Base-by-base conservation (phyloP, 257 asterid species). In the Fraxinus quadrangulata region DNA sequence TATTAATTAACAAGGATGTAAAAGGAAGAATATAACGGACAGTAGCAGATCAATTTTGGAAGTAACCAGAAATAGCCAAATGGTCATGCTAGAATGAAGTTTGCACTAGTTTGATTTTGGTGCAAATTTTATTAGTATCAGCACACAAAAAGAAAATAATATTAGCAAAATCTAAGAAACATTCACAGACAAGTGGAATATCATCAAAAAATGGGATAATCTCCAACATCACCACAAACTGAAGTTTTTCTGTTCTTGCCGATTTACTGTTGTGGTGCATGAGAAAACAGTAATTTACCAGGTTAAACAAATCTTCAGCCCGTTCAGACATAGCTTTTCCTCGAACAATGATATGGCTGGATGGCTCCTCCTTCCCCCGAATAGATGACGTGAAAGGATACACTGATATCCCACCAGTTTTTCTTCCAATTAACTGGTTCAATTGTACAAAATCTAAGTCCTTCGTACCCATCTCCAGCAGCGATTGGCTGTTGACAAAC, bases 391-490 rank as follows among this genome's bases (percentile, higher is more conserved):
- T 93, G 81, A 86, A 89, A 42, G 99, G 98, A 86, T 93, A 96
- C 70, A 96, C 90, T 6, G 98, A 93, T 79, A 96, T 92, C 70
- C 99, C 99, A 37, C 99, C 98, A 76, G 98, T 96, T 90, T 96
- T 96, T 82, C 98, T 89, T 81, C 99, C 99, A 78, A 96, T 92
- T 82, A 93, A 86, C 85, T 89, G 99, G 80, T 92, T 96, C 86
- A 96, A 82, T 80, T 93, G 97, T 68, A 96, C 99, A 80, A 96
- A 96, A 72, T 96, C 95, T 90, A 93, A 68, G 83, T 96, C 97
- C 81, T 93, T 89, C 28, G 99, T 93, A 42, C 99, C 99, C 99
- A 96, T 96, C 90, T 96, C 99, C 88, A 85, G 93, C 82, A 96
- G 85, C 21, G 99, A 92, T 83, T 93, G 99, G 85, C 99, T 96